Percentiles rank a stretch among this genome's conserved stretches.
Evolutionary conservation across 2,329 filamentous ascomycete species (phyloP).

Genomic region (Periglandula ipomoeae): DNA sequence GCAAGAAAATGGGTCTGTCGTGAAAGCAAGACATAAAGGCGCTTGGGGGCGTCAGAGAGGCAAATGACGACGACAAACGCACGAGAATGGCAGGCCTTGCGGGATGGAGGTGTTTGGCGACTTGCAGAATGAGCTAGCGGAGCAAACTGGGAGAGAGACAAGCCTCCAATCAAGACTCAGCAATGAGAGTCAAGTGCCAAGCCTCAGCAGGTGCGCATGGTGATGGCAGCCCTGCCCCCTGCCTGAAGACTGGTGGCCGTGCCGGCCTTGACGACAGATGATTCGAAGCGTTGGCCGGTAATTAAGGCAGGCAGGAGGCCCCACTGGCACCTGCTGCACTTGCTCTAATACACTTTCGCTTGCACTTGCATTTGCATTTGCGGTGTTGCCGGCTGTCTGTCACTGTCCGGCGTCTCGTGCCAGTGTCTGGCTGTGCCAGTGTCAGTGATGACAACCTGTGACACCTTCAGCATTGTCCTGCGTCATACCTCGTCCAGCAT

Average conservation of each 20-base stretch:
- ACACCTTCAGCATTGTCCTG: no score
- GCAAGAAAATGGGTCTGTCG: neutral
- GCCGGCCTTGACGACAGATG: no score
- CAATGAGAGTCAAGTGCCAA: neutral
- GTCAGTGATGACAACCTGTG: no score
- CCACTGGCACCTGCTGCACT: no score
- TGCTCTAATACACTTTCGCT: neutral
- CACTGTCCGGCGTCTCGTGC: neutral
- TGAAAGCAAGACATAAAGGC: neutral
- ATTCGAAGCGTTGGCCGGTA: no score
- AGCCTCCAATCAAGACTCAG: neutral
- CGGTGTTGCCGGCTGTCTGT: neutral
- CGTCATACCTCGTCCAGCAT: no score
- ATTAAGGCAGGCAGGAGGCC: no score
- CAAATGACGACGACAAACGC: neutral
- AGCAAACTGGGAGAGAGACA: neutral
- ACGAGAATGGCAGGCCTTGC: slow-evolving; percentile 2
- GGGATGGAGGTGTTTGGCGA: neutral
- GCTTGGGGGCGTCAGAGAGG: neutral
- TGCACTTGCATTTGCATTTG: neutral
- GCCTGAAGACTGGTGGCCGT: no score
- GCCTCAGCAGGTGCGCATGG: neutral
- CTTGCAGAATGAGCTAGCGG: neutral
- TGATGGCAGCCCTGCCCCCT: no score
- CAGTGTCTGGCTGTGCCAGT: no score